phyloP scores from a whole-genome alignment of 2,329 filamentous ascomycete species.

The Aspergillus uvarum region DNA sequence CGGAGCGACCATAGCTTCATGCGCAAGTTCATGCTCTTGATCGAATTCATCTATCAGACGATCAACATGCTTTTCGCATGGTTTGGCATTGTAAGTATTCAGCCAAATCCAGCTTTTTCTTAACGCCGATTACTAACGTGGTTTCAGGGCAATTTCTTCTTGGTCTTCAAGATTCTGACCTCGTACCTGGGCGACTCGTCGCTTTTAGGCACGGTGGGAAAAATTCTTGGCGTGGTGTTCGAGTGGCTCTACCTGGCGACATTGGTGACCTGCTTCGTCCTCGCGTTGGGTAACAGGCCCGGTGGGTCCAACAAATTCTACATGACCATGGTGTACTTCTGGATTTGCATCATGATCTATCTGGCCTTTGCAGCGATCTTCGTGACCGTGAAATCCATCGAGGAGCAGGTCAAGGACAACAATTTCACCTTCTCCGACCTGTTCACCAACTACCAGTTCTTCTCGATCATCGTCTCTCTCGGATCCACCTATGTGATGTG shows the following conservation, averaged over 20 bases:
- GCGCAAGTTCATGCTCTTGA: constrained; percentile 82
- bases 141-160: constrained; percentile 82
- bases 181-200: constrained; percentile 70
- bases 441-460: constrained; percentile 86
- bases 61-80: constrained; percentile 97
- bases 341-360: constrained; percentile 93
- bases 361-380: constrained; percentile 93
- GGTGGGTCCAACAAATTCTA: constrained; percentile 93
- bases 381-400: constrained; percentile 85
- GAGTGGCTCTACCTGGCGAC: constrained; percentile 94
- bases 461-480: constrained; percentile 89
- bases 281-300: constrained; percentile 90
- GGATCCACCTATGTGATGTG: constrained; percentile 91
- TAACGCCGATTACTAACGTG: constrained; percentile 13
- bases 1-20: constrained; percentile 84
- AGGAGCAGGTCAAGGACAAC: constrained; percentile 62
- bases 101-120: background rate
- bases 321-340: constrained; percentile 97
- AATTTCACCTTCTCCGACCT: constrained; percentile 70
- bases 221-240: constrained; percentile 82
- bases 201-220: constrained; percentile 74
- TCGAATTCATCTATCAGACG: constrained; percentile 93
- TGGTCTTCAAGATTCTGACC: constrained; percentile 96
- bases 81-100: constrained; percentile 74
- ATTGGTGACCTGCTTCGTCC: constrained; percentile 89